Evolutionary conservation across 225 moss, liverwort and hornwort genomes (phyloP).

Genomic region (Pleurozium schreberi): DNA sequence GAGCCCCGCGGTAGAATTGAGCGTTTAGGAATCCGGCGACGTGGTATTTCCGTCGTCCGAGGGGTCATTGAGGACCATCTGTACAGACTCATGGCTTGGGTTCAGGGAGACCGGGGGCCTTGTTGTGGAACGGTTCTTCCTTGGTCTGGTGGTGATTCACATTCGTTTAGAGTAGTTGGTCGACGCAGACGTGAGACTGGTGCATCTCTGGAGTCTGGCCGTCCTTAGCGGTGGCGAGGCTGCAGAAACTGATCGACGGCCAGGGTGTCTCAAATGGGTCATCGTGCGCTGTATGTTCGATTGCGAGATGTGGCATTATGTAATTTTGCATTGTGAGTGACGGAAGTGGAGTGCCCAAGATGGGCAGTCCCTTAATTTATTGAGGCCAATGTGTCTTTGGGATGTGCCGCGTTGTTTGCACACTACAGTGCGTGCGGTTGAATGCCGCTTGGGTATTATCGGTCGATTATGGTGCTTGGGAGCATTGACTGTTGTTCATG

Average conservation of each 20-base stretch:
- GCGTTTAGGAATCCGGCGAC: not conserved
- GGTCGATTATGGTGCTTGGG: not conserved
- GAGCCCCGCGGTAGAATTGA: not conserved
- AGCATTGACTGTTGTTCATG: not conserved
- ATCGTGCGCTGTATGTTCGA: slow-evolving; percentile 13
- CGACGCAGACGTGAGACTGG: not conserved
- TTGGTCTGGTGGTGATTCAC: not conserved
- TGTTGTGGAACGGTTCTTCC: not conserved
- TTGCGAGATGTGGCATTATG: not conserved
- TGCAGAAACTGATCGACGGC: not conserved
- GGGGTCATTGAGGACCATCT: not conserved
- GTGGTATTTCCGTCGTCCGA: not conserved
- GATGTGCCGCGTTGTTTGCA: no score
- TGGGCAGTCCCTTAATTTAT: slow-evolving; percentile 6
- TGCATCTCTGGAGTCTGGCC: not conserved
- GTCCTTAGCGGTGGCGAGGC: not conserved
- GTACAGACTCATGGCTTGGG: not conserved
- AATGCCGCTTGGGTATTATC: not conserved
- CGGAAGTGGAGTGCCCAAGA: not conserved
- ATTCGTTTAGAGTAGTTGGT: not conserved
- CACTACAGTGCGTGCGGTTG: no score
- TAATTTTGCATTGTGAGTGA: not conserved
- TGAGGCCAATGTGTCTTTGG: not conserved
- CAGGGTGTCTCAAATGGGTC: slow-evolving; percentile 16
- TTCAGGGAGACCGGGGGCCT: not conserved